Conservation (phyloP, 805 yeast genomes). For the Myxozyma neglecta region DNA sequence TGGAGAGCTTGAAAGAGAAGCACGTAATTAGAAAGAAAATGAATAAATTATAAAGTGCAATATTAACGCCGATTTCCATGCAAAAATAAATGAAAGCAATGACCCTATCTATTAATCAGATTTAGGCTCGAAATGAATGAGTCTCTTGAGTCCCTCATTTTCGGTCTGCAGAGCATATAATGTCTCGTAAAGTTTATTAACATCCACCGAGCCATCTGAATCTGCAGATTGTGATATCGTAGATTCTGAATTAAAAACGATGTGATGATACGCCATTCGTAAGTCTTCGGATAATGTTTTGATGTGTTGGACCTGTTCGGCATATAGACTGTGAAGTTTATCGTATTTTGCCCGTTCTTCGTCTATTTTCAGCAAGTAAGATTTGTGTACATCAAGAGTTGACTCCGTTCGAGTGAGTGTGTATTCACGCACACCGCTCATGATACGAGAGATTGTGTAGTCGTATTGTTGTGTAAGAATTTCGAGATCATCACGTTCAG, state of each 20-base stretch:
- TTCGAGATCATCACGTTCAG: slow-evolving; percentile 28
- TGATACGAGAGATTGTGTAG: slow-evolving; percentile 22
- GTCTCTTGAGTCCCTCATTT: slow-evolving; percentile 13
- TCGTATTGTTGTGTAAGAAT: slow-evolving; percentile 26
- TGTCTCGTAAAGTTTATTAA: not conserved
- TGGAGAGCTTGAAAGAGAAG: no score
- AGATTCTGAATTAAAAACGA: not conserved
- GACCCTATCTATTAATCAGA: not conserved
- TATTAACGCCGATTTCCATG: not conserved
- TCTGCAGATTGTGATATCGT: not conserved
- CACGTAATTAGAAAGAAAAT: not conserved
- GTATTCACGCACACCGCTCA: slow-evolving; percentile 22
- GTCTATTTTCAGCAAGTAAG: slow-evolving; percentile 11
- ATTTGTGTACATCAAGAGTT: slow-evolving; percentile 12
- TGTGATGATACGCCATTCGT: slow-evolving; percentile 10
- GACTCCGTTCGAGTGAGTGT: slow-evolving; percentile 17
- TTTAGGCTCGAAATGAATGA: not conserved
- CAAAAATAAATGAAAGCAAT: not conserved
- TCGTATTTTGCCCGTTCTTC: slow-evolving; percentile 18
- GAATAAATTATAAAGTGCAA: not conserved
- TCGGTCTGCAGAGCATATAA: slow-evolving; percentile 18
- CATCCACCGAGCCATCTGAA: not conserved
- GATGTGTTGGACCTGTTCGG: slow-evolving; percentile 17
- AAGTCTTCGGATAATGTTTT: slow-evolving; percentile 12
- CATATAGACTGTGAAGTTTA: slow-evolving; percentile 4